Percentiles rank a stretch among this genome's conserved stretches.
phyloP scores from a whole-genome alignment of 306 rosid genomes.

The Rosa rugosa region DNA sequence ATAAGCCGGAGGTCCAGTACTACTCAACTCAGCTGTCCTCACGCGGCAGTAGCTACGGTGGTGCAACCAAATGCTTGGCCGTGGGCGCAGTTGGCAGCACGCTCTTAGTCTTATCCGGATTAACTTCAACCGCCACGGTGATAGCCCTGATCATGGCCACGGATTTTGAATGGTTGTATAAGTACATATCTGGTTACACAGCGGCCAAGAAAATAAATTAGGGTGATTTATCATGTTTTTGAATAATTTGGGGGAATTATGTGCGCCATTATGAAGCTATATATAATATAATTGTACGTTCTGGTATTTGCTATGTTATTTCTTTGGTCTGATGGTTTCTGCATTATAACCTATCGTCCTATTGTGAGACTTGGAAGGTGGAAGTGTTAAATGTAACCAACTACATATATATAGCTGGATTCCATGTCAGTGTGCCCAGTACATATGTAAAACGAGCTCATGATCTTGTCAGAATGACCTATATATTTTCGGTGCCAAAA shows the following conservation, averaged over 20 bases:
- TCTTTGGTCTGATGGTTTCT: background rate
- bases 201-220: slow-evolving; percentile 46
- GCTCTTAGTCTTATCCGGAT: background rate
- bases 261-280: background rate
- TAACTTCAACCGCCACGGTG: slow-evolving; percentile 45
- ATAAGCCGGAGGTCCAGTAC: background rate
- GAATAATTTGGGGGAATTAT: background rate
- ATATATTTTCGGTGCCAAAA: background rate
- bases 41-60: background rate
- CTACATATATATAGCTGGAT: background rate
- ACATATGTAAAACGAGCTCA: background rate
- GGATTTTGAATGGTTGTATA: slow-evolving; percentile 51
- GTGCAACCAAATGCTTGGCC: background rate
- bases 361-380: background rate
- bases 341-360: background rate
- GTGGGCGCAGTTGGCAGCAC: background rate
- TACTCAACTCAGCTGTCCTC: background rate
- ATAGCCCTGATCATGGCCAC: slow-evolving; percentile 50
- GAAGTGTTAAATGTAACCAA: background rate
- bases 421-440: background rate
- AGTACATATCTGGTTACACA: slow-evolving; percentile 27
- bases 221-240: slow-evolving; percentile 6
- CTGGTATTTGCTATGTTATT: background rate
- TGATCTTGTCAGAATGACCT: background rate
- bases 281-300: background rate